Evolutionary conservation across 2,329 filamentous ascomycete genomes (phyloP), one percentile per base, ranked within the genome.

Genomic region (Furcasterigmium sp.): DNA sequence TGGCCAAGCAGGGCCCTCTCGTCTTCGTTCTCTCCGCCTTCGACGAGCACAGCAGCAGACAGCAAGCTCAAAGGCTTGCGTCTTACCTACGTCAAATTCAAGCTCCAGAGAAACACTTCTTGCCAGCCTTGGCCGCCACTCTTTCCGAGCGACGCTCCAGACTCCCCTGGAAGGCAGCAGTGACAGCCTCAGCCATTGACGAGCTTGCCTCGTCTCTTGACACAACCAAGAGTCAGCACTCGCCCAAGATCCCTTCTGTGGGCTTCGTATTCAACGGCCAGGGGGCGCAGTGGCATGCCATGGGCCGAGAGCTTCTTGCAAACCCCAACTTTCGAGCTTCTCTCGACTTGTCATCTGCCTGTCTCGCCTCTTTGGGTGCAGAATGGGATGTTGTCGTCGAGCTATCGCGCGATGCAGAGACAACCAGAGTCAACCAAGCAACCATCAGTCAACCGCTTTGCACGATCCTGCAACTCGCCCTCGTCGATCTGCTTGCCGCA

Each of bases 401-500:
- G 28, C 39, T 47, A 5, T 29, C 34, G 2, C 42, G 42, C 28
- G 26, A 64, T 42, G 59, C 55, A 3, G 49, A 34, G 5, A n/a
- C 17, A 1, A 41, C 37, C 14, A 39, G 41, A 3, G 18, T 49
- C 20, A 19, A 29, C 15, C 2, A 13, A 3, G 38, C 45, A 3
- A 37, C 34, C 11, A 36, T 23, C 13, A 58, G 57, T 9, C 70
- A 73, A 42, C 61, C 70, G 0, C 32, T 67, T 1, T 71, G 61
- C 26, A 71, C 68, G 1, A 66, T 67, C 0, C 17, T 75, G 0
- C 70, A 74, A 44, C 45, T 75, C 1, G 68, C 53, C 3, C 49
- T 72, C 1, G 56, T 68, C 2, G 58, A 68, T 8, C 48, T 67
- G 0, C 49, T 65, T 15, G 37, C 46, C n/a, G 44, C 45, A 3